Base-by-base conservation (phyloP, 108 stramenopile genomes). In the Chaetoceros tenuissimus region DNA sequence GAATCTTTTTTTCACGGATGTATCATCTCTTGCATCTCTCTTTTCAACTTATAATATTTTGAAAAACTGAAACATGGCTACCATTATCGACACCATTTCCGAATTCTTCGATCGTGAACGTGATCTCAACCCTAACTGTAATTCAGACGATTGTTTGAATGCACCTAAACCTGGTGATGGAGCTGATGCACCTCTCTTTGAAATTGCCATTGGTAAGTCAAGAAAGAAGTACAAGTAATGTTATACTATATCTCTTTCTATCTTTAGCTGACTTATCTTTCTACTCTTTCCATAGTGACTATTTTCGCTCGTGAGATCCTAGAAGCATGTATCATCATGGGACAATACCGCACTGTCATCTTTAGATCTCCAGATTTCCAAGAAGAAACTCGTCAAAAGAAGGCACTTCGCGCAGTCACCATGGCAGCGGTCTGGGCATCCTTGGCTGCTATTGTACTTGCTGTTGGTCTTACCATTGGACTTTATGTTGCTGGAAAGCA, bases 201-300 rank as follows among this genome's bases (percentile, higher is more conserved):
- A n/a, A n/a, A n/a, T n/a, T n/a, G n/a, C n/a, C n/a, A n/a, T n/a
- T n/a, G n/a, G n/a, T n/a, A n/a, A n/a, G n/a, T n/a, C n/a, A n/a
- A n/a, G n/a, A n/a, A n/a, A n/a, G n/a, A n/a, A n/a, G n/a, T n/a
- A n/a, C n/a, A n/a, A n/a, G n/a, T n/a, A n/a, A n/a, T n/a, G n/a
- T n/a, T n/a, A n/a, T n/a, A n/a, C n/a, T n/a, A n/a, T n/a, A n/a
- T 52, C 24, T 28, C 28, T 28, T 24, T 51, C 31, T 40, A 50
- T 21, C 22, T 22, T 29, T 3, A 62, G 50, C 18, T 50, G 34
- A 22, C 60, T 50, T 55, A 55, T 54, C 34, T 73, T 47, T 53
- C 69, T 46, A 54, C 64, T 46, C 57, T 63, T 20, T 67, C 72
- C 13, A 69, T 73, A 26, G 68, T 66, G 57, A 61, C 60, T 27